phyloP scores from a whole-genome alignment of 148 eudicot genomes.

The Camellia lanceoleosa region DNA sequence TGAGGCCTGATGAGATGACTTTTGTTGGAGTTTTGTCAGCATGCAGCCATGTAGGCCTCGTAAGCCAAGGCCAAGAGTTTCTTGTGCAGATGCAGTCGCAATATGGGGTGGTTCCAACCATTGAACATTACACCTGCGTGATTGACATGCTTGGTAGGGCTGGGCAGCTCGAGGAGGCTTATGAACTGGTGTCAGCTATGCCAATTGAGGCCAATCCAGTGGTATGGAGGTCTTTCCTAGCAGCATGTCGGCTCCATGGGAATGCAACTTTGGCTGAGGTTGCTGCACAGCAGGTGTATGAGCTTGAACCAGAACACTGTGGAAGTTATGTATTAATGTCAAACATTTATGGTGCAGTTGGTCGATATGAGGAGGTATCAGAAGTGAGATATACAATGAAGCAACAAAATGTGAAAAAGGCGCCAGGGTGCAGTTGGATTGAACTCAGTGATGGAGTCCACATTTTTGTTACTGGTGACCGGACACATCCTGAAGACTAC shows the following conservation, averaged over 20 bases:
- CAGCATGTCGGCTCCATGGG: conserved; percentile 63
- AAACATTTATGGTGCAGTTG: conserved; percentile 58
- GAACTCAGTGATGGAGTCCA: conserved; percentile 46
- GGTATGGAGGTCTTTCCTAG: conserved; percentile 65
- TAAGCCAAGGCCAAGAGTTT: conserved; percentile 47
- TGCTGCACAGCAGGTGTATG: conserved; percentile 45
- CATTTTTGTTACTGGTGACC: conserved; percentile 39
- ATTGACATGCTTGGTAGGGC: conserved; percentile 85
- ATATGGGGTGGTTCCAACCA: conserved; percentile 49
- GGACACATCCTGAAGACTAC: conserved; percentile 41
- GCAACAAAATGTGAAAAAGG: conserved; percentile 54
- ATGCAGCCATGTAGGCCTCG: conserved; percentile 63
- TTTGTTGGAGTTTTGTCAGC: conserved; percentile 70
- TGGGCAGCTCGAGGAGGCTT: conserved; percentile 62
- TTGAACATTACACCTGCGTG: conserved; percentile 71
- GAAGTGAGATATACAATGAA: conserved; percentile 60
- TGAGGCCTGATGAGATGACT: conserved; percentile 54
- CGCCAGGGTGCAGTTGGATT: conserved; percentile 77
- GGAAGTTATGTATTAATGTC: conserved; percentile 77
- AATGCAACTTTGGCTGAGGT: conserved; percentile 51
- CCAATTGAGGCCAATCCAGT: conserved; percentile 58
- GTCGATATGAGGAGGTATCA: conserved; percentile 58
- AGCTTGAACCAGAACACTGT: conserved; percentile 67
- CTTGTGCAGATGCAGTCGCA: conserved; percentile 48
- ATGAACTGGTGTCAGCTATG: conserved; percentile 47